Conservation (phyloP, 1,139 yeast species). For the Ogataea hybrid region DNA sequence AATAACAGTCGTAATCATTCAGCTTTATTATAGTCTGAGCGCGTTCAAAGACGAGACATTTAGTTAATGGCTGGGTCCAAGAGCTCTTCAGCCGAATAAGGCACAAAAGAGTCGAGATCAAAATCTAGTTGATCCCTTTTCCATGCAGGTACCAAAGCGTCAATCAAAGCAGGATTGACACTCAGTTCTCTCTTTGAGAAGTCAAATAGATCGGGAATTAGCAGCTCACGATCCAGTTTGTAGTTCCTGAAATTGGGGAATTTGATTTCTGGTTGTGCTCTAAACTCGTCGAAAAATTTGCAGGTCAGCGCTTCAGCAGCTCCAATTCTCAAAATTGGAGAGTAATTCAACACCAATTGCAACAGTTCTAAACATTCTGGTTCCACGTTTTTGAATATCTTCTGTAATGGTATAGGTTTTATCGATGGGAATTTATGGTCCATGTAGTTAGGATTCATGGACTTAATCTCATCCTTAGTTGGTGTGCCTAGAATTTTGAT, state of each 20-base stretch:
- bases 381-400: conserved; percentile 70
- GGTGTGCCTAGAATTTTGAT: conserved; percentile 97
- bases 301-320: conserved; percentile 70
- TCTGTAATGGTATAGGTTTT: conserved; percentile 84
- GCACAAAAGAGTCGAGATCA: conserved; percentile 23
- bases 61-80: conserved; percentile 25
- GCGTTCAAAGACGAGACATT: not conserved
- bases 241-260: conserved; percentile 30
- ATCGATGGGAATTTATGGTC: conserved; percentile 97
- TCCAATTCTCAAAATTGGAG: conserved; percentile 68
- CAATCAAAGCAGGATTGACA: conserved; percentile 24
- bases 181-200: conserved; percentile 31
- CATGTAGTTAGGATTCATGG: conserved; percentile 97
- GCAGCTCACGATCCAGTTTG: conserved; percentile 20
- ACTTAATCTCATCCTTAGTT: conserved; percentile 82
- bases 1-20: conserved; percentile 6
- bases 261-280: conserved; percentile 40
- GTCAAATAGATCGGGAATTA: conserved; percentile 30
- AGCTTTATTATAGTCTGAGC: conserved; percentile 1
- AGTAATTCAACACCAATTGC: conserved; percentile 63
- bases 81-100: conserved; percentile 28
- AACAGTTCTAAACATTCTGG: conserved; percentile 65
- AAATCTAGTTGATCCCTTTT: conserved; percentile 23
- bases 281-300: conserved; percentile 75
- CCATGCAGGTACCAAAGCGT: conserved; percentile 31